These are phyloP conservation scores for Colletotrichum sp. DNA, from an alignment of 2,329 filamentous ascomycete genomes.

Conservation along the genomic window DNA sequence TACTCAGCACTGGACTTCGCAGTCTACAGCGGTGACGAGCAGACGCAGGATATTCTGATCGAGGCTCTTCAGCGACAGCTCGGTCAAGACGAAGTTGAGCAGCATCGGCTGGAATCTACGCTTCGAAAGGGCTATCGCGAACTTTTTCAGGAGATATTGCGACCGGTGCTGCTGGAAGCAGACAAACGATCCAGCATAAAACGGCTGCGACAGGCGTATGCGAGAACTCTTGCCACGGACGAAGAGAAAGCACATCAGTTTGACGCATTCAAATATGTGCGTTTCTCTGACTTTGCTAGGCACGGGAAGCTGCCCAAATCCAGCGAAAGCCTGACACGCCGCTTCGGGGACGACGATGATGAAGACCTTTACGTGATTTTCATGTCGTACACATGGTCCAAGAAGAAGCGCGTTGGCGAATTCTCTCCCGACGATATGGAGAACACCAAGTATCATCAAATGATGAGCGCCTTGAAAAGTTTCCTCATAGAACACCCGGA, in stretches of 20 bases:
- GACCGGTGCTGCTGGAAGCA: slow-evolving; percentile 32
- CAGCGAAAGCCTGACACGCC: slow-evolving; percentile 22
- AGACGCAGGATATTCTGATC: slow-evolving; percentile 29
- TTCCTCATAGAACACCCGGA: slow-evolving; percentile 24
- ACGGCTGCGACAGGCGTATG: slow-evolving; percentile 27
- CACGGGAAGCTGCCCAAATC: slow-evolving; percentile 30
- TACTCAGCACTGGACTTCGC: slow-evolving; percentile 42
- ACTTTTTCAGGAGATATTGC: slow-evolving; percentile 39
- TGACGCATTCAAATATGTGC: slow-evolving; percentile 31
- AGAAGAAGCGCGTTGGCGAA: slow-evolving; percentile 1
- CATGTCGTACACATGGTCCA: slow-evolving; percentile 40
- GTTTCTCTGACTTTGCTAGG: slow-evolving; percentile 29
- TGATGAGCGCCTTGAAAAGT: slow-evolving; percentile 30
- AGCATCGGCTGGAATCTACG: slow-evolving; percentile 25
- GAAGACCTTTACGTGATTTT: slow-evolving; percentile 33
- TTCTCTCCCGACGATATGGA: slow-evolving; percentile 31
- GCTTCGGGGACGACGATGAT: background rate
- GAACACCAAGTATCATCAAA: slow-evolving; percentile 35
- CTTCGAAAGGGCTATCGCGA: slow-evolving; percentile 39
- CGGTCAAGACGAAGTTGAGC: slow-evolving; percentile 2
- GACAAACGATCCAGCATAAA: slow-evolving; percentile 15
- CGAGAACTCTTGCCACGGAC: slow-evolving; percentile 24
- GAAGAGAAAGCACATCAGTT: slow-evolving; percentile 27
- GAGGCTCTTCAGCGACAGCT: slow-evolving; percentile 24
- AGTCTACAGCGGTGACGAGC: slow-evolving; percentile 33